Evolutionary conservation across 2,329 filamentous ascomycete species (phyloP).

Genomic region (Ophiocordyceps australis): DNA sequence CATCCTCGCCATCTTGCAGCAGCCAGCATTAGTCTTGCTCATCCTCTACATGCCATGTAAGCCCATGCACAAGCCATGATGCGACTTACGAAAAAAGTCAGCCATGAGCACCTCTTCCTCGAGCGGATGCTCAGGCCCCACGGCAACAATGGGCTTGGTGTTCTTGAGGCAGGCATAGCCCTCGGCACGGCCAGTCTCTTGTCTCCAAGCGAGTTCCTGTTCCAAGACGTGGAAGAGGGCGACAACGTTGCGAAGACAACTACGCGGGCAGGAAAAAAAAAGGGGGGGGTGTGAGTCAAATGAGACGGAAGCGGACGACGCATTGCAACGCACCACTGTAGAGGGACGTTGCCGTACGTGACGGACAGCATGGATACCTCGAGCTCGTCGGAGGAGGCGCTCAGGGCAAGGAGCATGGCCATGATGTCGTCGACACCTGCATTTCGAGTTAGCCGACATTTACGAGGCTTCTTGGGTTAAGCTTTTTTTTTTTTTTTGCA

Average conservation of each 20-base stretch:
- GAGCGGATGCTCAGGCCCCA: slow-evolving; percentile 72
- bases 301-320: not conserved
- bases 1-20: slow-evolving; percentile 66
- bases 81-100: slow-evolving; percentile 70
- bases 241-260: slow-evolving; percentile 75
- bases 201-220: slow-evolving; percentile 73
- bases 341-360: slow-evolving; percentile 85
- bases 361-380: slow-evolving; percentile 74
- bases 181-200: slow-evolving; percentile 42
- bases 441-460: not conserved
- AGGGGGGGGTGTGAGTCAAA: not conserved
- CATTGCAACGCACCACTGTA: slow-evolving; percentile 43
- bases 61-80: too few relatives aligned
- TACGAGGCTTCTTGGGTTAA: too few relatives aligned
- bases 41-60: too few relatives aligned
- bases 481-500: not conserved
- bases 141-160: slow-evolving; percentile 66
- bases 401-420: slow-evolving; percentile 72
- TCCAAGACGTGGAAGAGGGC: slow-evolving; percentile 85
- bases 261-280: too few relatives aligned
- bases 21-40: too few relatives aligned
- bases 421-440: slow-evolving; percentile 76
- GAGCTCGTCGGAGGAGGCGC: slow-evolving; percentile 65
- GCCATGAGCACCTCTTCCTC: slow-evolving; percentile 66
- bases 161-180: slow-evolving; percentile 58